Conservation (phyloP, 257 asterid genomes). For the Parsonsia alboflavescens region DNA sequence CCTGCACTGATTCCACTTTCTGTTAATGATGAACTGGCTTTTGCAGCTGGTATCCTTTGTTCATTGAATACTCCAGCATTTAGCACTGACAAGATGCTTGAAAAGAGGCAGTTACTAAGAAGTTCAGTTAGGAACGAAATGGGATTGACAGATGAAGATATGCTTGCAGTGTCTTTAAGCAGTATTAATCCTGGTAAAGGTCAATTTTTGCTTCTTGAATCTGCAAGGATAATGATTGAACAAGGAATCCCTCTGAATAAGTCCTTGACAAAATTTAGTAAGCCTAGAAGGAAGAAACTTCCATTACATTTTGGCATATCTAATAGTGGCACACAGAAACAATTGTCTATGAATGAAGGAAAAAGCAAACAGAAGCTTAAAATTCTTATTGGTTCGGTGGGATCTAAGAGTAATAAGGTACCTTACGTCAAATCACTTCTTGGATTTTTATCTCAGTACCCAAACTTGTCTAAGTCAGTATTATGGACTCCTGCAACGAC, state of each 20-base stretch:
- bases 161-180: slow-evolving; percentile 70
- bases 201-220: slow-evolving; percentile 76
- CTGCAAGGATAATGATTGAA: slow-evolving; percentile 54
- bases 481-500: slow-evolving; percentile 97
- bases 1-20: slow-evolving; percentile 83
- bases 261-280: slow-evolving; percentile 15
- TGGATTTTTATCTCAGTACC: slow-evolving; percentile 42
- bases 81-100: slow-evolving; percentile 69
- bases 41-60: slow-evolving; percentile 76
- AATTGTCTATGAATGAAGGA: slow-evolving; percentile 25
- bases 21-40: slow-evolving; percentile 89
- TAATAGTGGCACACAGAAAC: slow-evolving; percentile 32
- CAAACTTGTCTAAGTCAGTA: slow-evolving; percentile 65
- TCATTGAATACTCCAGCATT: slow-evolving; percentile 74
- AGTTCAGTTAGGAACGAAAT: slow-evolving; percentile 69
- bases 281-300: slow-evolving; percentile 16
- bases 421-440: slow-evolving; percentile 75
- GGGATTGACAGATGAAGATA: slow-evolving; percentile 76
- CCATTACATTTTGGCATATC: slow-evolving; percentile 9
- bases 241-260: slow-evolving; percentile 28
- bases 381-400: slow-evolving; percentile 88
- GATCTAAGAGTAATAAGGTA: slow-evolving; percentile 88
- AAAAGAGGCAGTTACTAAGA: slow-evolving; percentile 57
- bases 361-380: slow-evolving; percentile 42
- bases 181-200: slow-evolving; percentile 99